Evolutionary conservation across 805 yeast species (phyloP), one percentile per base, ranked within the genome.

Genomic region (Teunomyces kruisii): DNA sequence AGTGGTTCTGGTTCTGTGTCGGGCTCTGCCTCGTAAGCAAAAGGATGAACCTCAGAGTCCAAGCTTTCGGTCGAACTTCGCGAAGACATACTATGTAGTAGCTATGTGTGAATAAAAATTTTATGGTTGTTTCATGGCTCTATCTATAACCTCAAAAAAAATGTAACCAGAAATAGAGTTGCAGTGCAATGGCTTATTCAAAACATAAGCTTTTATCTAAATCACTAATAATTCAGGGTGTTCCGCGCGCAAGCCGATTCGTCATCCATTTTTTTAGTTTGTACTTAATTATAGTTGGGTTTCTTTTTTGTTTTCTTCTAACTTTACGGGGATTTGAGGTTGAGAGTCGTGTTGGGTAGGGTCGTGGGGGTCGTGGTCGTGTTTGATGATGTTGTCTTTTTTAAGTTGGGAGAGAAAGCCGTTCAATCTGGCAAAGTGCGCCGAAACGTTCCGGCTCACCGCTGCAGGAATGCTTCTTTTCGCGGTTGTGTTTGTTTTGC

Each of bases 401-500:
- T 22, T 27, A 10, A 35, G 12, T n/a, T 35, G 38, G n/a, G 38
- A 19, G 7, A 19, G n/a, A 27, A 27, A 35, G 12, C 6, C 15
- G 7, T 35, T 35, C 38, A 35, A 19, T 2, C 13, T 19, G 28
- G 38, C 28, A 35, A 35, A 35, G 17, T 35, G 38, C 12, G 14
- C 38, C 9, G 38, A 24, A 14, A 37, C 14, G 31, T 35, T 24
- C n/a, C 28, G 38, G 13, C 27, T 9, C 13, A 66, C 44, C 9
- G 49, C 45, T 3, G 52, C 40, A 0, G 76, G 76, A 4, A 72
- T 68, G 38, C 64, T 57, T 32, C 61, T 58, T 40, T 52, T 57
- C 1, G 76, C 76, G 4, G 59, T 50, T 28, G 54, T 53, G 42
- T 57, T 66, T 2, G 63, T 57, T 41, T 65, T 67, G 43, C 73